Evolutionary conservation across 805 yeast genomes (phyloP), one percentile per base, ranked within the genome.

Genomic region (Wickerhamomyces subpelliculosus): DNA sequence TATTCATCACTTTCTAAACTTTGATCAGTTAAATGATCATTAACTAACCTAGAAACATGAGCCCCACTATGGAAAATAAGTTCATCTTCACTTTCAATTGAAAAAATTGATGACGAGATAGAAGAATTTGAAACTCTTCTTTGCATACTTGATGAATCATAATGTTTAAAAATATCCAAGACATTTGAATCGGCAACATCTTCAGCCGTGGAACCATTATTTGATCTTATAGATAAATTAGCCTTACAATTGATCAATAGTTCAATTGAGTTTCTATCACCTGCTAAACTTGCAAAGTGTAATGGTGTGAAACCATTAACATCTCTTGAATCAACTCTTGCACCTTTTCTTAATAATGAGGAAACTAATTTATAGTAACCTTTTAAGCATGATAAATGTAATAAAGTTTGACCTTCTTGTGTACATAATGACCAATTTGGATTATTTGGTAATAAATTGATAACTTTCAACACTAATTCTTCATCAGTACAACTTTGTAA

Each of bases 341-440:
- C 80, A 27, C 80, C 81, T 29, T 63, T 75, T 35, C 71, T 77
- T 4, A 89, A 64, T 51, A 93, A 68, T 21, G 79, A 79, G 19
- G 72, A 63, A 14, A 77, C 73, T 38, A 93, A 67, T 25, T 72
- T 68, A 30, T 64, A 58, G 51, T 85, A 84, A 17, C 90, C 90
- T 53, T 81, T 78, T 41, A 84, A 57, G 10, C 88, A 72, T 2
- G 97, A 88, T 44, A 93, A 68, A 60, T 93, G 98, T 36, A 93
- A 64, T 68, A 93, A 68, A 0, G 94, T 80, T 57, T 93, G 96
- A 13, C 96, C 95, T 54, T 85, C 85, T 22, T 62, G 46, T 42
- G 89, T 93, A 50, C 88, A 78, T 46, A 88, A 68, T 21, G 86
- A 87, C 78, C 93, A 75, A 54, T 87, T 85, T 17, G 90, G 85